Base-by-base conservation (phyloP, 371 early-diverging fungal genomes). In the Mortierella sp. region DNA sequence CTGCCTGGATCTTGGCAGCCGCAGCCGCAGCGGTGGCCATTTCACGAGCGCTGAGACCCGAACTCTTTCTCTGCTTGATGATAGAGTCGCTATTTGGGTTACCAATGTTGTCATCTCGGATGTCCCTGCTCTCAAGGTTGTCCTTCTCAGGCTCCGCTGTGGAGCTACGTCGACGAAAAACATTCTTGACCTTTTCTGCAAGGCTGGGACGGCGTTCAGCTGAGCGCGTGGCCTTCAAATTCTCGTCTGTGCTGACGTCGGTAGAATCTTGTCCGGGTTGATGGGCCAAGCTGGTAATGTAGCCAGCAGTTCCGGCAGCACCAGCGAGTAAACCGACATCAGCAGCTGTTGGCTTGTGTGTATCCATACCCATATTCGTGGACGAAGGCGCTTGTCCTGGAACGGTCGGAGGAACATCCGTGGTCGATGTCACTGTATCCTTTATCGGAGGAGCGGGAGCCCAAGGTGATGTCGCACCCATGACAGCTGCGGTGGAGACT, bases 81-180 rank as follows among this genome's bases (percentile, higher is more conserved):
- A n/a, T 44, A 17, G 46, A 15, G 46, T 17, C 46, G 46, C 8
- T 44, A 17, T 17, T 44, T 17, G 46, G 46, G 23, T 12, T 26
- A 48, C 26, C 14, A 48, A 27, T 26, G 49, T 48, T 21, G 49
- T 12, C 24, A 5, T 3, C 49, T 12, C 27, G 49, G 26, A 48
- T 3, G 49, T 48, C 26, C 12, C 49, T 26, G 8, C 24, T 48
- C 49, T 48, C 37, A 11, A 21, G 15, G 21, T 34, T 34, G 14
- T 30, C 56, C 41, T 42, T 41, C 7, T 58, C 53, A 30, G 7
- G n/a, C 6, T 46, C 51, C n/a, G 21, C 28, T 3, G 39, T 50
- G 12, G 69, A 56, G 56, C 44, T 28, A 32, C 55, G 69, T 12
- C 61, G 60, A 44, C 31, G 69, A 39, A 68, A 68, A 14, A 68